Conservation (phyloP, 1,139 yeast species). For the Saccharomyces hybrid region DNA sequence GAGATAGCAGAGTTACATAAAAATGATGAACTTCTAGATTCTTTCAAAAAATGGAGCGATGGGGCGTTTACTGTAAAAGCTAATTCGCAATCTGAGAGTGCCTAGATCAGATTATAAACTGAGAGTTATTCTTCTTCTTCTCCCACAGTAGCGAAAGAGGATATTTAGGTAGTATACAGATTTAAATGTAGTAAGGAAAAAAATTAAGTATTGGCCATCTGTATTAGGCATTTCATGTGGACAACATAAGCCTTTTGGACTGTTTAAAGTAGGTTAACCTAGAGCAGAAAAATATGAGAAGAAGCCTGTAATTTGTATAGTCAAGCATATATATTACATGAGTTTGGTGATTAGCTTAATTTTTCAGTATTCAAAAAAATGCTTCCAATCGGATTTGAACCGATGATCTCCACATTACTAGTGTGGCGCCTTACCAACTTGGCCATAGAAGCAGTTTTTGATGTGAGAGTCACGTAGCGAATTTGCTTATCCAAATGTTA, state of each 20-base stretch:
- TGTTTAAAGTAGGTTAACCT: background rate
- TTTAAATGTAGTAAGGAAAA: background rate
- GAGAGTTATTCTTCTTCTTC: background rate
- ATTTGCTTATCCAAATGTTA: background rate
- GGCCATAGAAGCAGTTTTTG: conserved; percentile 30
- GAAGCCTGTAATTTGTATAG: too few relatives aligned
- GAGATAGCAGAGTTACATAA: conserved; percentile 59
- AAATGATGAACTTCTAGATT: conserved; percentile 6
- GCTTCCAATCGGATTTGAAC: conserved; percentile 35
- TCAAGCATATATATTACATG: too few relatives aligned
- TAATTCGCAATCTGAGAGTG: background rate
- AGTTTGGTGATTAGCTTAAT: too few relatives aligned
- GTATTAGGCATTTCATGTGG: background rate
- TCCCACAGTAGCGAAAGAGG: background rate
- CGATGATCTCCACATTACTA: conserved; percentile 35
- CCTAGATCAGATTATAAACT: background rate
- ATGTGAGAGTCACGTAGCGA: too few relatives aligned
- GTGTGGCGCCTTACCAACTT: conserved; percentile 37
- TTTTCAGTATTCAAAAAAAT: background rate
- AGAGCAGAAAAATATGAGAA: background rate
- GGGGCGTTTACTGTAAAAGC: background rate
- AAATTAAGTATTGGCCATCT: background rate
- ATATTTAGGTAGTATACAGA: background rate
- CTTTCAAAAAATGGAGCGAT: conserved; percentile 11
- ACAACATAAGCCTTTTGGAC: background rate